phyloP scores from a whole-genome alignment of 768 basidiomycete species.

The Ramaria sp. region DNA sequence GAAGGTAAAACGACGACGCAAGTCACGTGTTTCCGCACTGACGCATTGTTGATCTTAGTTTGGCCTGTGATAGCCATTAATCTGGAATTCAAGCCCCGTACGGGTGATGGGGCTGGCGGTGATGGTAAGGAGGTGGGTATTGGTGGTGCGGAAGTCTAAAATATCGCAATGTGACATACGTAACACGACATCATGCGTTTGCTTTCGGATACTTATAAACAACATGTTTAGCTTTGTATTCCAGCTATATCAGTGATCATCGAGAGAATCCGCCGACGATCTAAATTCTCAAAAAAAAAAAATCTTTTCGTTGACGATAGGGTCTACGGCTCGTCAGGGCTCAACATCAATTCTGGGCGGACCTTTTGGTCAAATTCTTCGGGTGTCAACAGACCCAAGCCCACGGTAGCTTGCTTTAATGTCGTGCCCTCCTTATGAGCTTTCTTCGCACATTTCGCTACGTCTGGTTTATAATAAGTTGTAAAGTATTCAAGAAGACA shows the following conservation, averaged over 20 bases:
- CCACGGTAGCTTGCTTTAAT: slow-evolving; percentile 87
- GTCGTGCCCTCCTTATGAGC: slow-evolving; percentile 99
- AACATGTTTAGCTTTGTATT: no score
- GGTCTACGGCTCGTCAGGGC: slow-evolving; percentile 43
- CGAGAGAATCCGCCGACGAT: background rate
- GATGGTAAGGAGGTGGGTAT: slow-evolving; percentile 3
- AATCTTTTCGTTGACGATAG: background rate
- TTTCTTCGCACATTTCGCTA: slow-evolving; percentile 97
- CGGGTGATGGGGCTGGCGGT: background rate
- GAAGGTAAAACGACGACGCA: slow-evolving; percentile 39
- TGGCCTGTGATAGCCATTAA: slow-evolving; percentile 59
- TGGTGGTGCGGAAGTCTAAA: background rate
- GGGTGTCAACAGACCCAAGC: slow-evolving; percentile 71
- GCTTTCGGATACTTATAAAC: no score
- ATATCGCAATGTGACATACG: background rate
- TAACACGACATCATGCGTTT: no score
- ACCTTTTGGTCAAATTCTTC: slow-evolving; percentile 96
- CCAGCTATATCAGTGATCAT: no score
- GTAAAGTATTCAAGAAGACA: background rate
- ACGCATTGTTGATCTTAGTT: slow-evolving; percentile 26
- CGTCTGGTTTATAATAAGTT: slow-evolving; percentile 42
- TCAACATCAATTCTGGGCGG: slow-evolving; percentile 82
- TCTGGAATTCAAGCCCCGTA: slow-evolving; percentile 44
- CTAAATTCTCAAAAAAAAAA: no score
- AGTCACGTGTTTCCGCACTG: background rate